phyloP scores from a whole-genome alignment of 305 asterid species.

The Fraxinus ornus region DNA sequence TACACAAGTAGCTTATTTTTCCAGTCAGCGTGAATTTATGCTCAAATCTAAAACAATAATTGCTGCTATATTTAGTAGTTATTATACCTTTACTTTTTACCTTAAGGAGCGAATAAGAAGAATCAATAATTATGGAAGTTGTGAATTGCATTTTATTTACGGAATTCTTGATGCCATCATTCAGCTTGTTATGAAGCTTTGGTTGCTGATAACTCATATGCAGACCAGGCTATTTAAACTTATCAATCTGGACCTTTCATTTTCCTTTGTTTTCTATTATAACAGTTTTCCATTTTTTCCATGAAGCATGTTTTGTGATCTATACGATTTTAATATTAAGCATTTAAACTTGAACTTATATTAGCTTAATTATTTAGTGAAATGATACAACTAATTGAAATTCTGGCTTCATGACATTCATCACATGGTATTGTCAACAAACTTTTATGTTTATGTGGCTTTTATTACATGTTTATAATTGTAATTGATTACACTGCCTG shows the following conservation, averaged over 20 bases:
- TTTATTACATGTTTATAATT: conserved; percentile 29
- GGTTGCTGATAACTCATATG: conserved; percentile 6
- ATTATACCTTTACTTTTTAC: not conserved
- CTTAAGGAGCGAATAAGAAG: conserved; percentile 4
- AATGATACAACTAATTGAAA: conserved; percentile 1
- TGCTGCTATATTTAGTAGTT: not conserved
- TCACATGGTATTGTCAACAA: conserved; percentile 3
- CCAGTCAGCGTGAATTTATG: not conserved
- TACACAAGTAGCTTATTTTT: not conserved
- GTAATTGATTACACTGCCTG: conserved; percentile 42
- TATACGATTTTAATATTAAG: not conserved
- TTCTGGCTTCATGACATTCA: conserved; percentile 2
- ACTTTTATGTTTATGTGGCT: conserved; percentile 24
- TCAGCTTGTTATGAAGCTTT: not conserved
- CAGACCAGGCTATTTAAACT: not conserved
- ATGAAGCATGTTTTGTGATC: not conserved
- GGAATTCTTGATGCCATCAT: not conserved
- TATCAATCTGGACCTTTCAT: not conserved
- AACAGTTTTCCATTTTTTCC: not conserved
- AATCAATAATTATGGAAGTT: conserved; percentile 4
- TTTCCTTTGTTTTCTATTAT: conserved; percentile 6
- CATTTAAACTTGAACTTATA: not conserved
- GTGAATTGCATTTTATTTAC: conserved; percentile 1
- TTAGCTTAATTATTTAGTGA: conserved; percentile 1
- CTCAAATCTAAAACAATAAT: conserved; percentile 1